phyloP scores from a whole-genome alignment of 257 asterid species.

The Solanum boliviense region DNA sequence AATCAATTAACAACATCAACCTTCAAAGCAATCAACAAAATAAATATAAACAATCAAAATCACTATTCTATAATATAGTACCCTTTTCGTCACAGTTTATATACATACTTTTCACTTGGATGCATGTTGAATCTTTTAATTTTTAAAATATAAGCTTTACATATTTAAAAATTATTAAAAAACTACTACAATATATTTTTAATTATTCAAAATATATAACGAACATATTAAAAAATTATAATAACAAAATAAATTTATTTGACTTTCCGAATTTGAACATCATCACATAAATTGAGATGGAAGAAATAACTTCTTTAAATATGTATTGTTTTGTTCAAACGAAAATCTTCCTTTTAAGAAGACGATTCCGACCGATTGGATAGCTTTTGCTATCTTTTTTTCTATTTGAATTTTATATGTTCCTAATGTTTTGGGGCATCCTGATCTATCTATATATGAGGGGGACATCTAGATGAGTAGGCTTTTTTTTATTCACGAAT shows the following conservation, averaged over 20 bases:
- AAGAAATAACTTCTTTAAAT: background rate
- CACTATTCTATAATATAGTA: background rate
- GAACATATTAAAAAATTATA: too few species aligned
- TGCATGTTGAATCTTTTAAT: background rate
- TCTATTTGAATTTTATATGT: background rate
- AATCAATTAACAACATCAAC: background rate
- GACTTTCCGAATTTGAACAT: background rate
- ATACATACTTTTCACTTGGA: background rate
- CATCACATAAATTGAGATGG: background rate
- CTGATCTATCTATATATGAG: background rate
- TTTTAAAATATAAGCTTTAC: too few species aligned
- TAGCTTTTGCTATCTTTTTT: too few species aligned
- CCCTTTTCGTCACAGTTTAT: background rate
- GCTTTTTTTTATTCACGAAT: background rate
- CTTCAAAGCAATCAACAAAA: background rate
- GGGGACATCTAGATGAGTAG: background rate
- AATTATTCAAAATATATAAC: background rate
- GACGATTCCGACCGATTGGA: background rate
- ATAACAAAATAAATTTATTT: too few species aligned
- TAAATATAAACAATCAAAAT: background rate
- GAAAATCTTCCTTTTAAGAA: too few species aligned
- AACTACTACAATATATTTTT: too few species aligned
- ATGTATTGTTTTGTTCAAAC: background rate
- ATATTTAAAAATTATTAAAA: too few species aligned
- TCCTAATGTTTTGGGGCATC: background rate